Evolutionary conservation across 306 rosid genomes (phyloP).

Genomic region (Cotoneaster glaucophyllus): DNA sequence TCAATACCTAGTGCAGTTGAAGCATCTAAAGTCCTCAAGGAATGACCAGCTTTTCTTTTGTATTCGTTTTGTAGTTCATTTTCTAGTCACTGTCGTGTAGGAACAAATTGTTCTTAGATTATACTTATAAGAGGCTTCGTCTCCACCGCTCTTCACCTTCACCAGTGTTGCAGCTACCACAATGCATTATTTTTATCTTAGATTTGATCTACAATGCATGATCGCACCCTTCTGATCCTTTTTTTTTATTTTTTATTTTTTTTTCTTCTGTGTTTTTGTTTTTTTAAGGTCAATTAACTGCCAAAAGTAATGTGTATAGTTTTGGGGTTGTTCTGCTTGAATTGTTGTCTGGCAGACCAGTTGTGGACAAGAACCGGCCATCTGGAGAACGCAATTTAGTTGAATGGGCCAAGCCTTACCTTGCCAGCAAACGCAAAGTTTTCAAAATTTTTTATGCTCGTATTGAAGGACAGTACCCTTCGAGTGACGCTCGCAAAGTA

Average conservation of each 20-base stretch:
- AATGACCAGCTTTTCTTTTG: background rate
- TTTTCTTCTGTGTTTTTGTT: background rate
- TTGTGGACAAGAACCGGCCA: slow-evolving; percentile 81
- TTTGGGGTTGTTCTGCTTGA: slow-evolving; percentile 93
- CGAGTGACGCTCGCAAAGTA: slow-evolving; percentile 44
- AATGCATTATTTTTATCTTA: background rate
- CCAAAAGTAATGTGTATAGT: slow-evolving; percentile 81
- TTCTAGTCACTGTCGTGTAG: background rate
- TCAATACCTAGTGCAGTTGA: background rate
- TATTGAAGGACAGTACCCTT: slow-evolving; percentile 64
- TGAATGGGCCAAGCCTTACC: slow-evolving; percentile 90
- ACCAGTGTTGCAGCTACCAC: background rate
- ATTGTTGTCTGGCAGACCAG: slow-evolving; percentile 71
- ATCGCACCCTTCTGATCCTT: slow-evolving; percentile 17
- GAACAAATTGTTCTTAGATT: no score
- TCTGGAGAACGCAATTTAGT: slow-evolving; percentile 63
- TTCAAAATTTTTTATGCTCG: slow-evolving; percentile 69
- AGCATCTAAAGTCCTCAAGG: background rate
- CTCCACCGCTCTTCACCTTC: background rate
- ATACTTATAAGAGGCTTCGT: no score
- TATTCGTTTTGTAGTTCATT: background rate
- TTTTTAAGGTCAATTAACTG: slow-evolving; percentile 70
- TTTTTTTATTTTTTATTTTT: background rate
- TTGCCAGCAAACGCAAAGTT: slow-evolving; percentile 60
- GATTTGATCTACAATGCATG: background rate